Evolutionary conservation across 1,284 basidiomycete species (phyloP), one percentile per base, ranked within the genome.

Genomic region (Calocybe gambosa): DNA sequence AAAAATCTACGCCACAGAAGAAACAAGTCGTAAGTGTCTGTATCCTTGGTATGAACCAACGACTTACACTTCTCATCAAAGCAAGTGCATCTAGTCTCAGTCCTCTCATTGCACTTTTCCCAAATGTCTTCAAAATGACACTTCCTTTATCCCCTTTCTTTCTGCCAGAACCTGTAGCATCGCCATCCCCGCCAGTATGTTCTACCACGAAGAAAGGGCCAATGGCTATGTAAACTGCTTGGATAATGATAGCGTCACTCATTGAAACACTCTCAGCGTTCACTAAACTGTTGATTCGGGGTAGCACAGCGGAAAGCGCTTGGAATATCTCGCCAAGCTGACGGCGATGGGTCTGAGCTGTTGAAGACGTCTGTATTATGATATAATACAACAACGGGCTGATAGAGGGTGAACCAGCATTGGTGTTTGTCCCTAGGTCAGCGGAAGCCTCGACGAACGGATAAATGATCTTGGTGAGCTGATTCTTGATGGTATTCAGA

Each of bases 121-220:
- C 82, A 36, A 89, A 72, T 0, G 80, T 85, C 55, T 67, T 73
- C 50, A 80, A 61, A 1, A 85, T 73, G 1, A 77, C 66, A 45
- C 69, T 77, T 39, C 75, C 78, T 58, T 73, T 74, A 62, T 50
- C 52, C n/a, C 74, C 81, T 40, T 70, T 76, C 52, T 70, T 72
- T 52, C 77, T 82, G 42, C 71, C 76, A 50, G 69, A 69, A 29
- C 62, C 64, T 36, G 77, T 74, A 35, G 63, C 62, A 44, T 81
- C 77, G 23, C 64, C 61, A 25, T 62, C 61, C 13, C 50, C 51
- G 8, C 57, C 54, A 1, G 66, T 64, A 9, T 70, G 69, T 33
- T 92, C 88, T 15, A 79, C 81, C 4, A 93, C 82, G 57, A 98
- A 97, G 65, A 97, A 93, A 0, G 95, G 93, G 1, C 86, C 88